Conservation (phyloP, 2,329 filamentous ascomycete species). For the Cadophora sp. region DNA sequence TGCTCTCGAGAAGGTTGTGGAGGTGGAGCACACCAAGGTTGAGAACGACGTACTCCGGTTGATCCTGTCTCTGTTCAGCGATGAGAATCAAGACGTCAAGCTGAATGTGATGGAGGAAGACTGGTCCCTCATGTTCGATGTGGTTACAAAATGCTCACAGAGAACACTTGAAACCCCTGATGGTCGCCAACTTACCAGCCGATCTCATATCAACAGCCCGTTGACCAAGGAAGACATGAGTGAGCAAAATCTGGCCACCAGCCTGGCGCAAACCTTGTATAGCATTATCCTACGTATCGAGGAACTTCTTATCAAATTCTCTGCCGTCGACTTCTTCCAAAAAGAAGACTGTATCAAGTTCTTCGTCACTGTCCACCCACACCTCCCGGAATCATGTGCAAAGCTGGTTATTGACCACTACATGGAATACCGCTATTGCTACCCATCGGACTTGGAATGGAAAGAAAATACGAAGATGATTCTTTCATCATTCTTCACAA, state of each 20-base stretch:
- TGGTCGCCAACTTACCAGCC: slow-evolving; percentile 35
- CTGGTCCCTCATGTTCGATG: slow-evolving; percentile 66
- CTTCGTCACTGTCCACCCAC: slow-evolving; percentile 65
- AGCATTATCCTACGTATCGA: slow-evolving; percentile 44
- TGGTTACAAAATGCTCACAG: slow-evolving; percentile 61
- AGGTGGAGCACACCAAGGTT: slow-evolving; percentile 43
- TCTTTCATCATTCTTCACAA: slow-evolving; percentile 67
- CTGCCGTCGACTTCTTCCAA: slow-evolving; percentile 62
- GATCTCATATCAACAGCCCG: slow-evolving; percentile 34
- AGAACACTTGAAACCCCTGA: slow-evolving; percentile 41
- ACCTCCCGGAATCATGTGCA: slow-evolving; percentile 69
- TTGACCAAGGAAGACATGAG: slow-evolving; percentile 35
- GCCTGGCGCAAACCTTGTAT: slow-evolving; percentile 41
- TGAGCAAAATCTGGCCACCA: slow-evolving; percentile 36
- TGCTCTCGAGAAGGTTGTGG: slow-evolving; percentile 59
- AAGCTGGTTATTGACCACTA: slow-evolving; percentile 72
- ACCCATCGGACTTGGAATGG: slow-evolving; percentile 74
- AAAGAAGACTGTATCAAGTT: slow-evolving; percentile 71
- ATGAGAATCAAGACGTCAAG: slow-evolving; percentile 59
- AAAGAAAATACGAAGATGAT: slow-evolving; percentile 67
- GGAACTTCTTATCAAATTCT: slow-evolving; percentile 48
- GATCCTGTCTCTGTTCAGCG: slow-evolving; percentile 62
- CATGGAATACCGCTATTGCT: slow-evolving; percentile 72
- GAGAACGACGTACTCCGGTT: slow-evolving; percentile 44
- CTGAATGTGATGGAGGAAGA: slow-evolving; percentile 68